A percentile compares a stretch with the other conserved stretches of the same genome.
Evolutionary conservation across 352 stramenopile species (phyloP).

Genomic region (Globisporangium paroecandrum): DNA sequence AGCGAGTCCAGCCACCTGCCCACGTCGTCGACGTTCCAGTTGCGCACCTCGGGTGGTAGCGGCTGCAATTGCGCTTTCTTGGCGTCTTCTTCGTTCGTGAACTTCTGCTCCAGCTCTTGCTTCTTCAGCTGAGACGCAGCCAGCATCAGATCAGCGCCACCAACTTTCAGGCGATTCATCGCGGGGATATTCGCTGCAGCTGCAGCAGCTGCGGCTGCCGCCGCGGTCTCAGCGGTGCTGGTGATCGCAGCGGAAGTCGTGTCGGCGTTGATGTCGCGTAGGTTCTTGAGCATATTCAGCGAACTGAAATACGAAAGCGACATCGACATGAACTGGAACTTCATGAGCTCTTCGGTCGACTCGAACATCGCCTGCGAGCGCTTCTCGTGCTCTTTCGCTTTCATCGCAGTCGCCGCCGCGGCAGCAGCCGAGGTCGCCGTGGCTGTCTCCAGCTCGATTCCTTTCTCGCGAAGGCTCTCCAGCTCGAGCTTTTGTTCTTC

Average conservation of each 20-base stretch:
- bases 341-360: conserved; percentile 94
- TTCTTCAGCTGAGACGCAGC: conserved; percentile 72
- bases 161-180: conserved; percentile 68
- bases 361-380: conserved; percentile 89
- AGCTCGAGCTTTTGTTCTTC: conserved; percentile 93
- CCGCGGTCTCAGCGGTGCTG: conserved; percentile 85
- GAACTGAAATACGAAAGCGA: conserved; percentile 94
- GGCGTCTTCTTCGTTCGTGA: conserved; percentile 57
- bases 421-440: conserved; percentile 90
- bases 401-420: conserved; percentile 85
- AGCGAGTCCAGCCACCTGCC: conserved; percentile 89
- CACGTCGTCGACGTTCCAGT: conserved; percentile 91
- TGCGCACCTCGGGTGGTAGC: conserved; percentile 63
- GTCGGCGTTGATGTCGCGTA: conserved; percentile 93
- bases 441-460: conserved; percentile 89
- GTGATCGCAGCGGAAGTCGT: conserved; percentile 87
- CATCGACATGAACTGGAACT: conserved; percentile 97
- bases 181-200: conserved; percentile 86
- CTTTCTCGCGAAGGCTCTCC: conserved; percentile 87
- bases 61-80: conserved; percentile 50
- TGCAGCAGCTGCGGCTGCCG: conserved; percentile 79
- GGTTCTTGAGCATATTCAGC: conserved; percentile 93
- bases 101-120: conserved; percentile 53
- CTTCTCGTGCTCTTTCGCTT: conserved; percentile 89
- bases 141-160: conserved; percentile 57